Evolutionary conservation across 2,329 filamentous ascomycete species (phyloP), one percentile per base, ranked within the genome.

Genomic region (Calonectria fujianensis): DNA sequence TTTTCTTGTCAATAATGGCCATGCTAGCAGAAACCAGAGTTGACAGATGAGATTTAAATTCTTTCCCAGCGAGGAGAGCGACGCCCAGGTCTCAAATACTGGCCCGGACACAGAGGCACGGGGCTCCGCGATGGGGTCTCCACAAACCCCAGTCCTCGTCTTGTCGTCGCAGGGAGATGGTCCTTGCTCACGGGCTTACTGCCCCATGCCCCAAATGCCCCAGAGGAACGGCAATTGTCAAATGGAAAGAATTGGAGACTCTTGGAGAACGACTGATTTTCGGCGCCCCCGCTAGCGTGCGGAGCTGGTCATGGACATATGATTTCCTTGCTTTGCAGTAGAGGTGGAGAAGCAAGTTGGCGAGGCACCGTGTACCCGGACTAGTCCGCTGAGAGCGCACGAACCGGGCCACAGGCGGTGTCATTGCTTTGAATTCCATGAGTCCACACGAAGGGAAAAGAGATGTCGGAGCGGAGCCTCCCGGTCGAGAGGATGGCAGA

Each of bases 1-100:
- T 50, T 20, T 37, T 51, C 52, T 39, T 70, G 24, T 73, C 66
- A 24, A 74, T 70, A 41, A 73, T 54, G n/a, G 66, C 54, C 67
- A 69, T 69, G 1, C 41, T 18, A 65, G 7, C 18, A 14, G 4
- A 32, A 24, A 27, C 8, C 9, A 18, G 27, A 31, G 1, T 39
- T 20, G 20, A 20, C n/a, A 18, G 27, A 65, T 13, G 7, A 7
- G 18, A 50, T 35, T 35, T 20, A 35, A 20, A 24, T 50, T 35
- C 18, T 29, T 29, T 41, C 37, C n/a, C 20, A 11, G 14, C 11
- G 35, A 27, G 6, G 24, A 29, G 24, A 39, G 57, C 37, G 57
- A 18, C 32, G 35, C 8, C 35, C 27, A 24, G 18, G 57, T 14
- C 37, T 63, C 35, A 63, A 63, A 63, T 63, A 63, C 39, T 50